Evolutionary conservation across 1,139 yeast species (phyloP).

Genomic region (Saccharomyces hybrid): DNA sequence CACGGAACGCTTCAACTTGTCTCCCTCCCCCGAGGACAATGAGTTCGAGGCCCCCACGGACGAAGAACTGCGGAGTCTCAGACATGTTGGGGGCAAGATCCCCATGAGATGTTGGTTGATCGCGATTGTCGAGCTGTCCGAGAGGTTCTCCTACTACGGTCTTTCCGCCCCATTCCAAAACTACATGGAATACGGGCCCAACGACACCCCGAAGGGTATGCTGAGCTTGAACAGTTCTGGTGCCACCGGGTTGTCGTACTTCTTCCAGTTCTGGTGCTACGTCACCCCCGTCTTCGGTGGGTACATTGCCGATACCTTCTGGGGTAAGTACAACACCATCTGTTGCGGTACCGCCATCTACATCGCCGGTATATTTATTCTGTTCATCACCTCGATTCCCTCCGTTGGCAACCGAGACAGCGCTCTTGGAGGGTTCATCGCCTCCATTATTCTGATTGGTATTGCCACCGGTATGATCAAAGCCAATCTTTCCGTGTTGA

Average conservation of each 20-base stretch:
- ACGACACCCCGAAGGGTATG: constrained; percentile 49
- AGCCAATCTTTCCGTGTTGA: constrained; percentile 68
- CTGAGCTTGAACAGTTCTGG: constrained; percentile 54
- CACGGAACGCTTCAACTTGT: background rate
- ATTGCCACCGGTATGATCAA: constrained; percentile 80
- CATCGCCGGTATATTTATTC: constrained; percentile 53
- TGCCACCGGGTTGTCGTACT: constrained; percentile 69
- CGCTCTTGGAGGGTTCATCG: constrained; percentile 36
- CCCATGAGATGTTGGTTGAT: constrained; percentile 54
- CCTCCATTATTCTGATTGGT: constrained; percentile 62
- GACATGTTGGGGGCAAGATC: constrained; percentile 25
- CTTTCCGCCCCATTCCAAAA: constrained; percentile 69
- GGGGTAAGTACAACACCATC: constrained; percentile 69
- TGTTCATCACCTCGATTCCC: constrained; percentile 69
- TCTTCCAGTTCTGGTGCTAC: constrained; percentile 79
- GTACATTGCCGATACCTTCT: constrained; percentile 63
- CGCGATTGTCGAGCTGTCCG: constrained; percentile 73
- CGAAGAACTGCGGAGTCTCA: constrained; percentile 25
- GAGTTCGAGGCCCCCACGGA: constrained; percentile 24
- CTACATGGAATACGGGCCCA: constrained; percentile 55
- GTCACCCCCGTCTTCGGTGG: constrained; percentile 76
- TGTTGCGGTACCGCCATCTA: constrained; percentile 54
- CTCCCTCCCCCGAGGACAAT: constrained; percentile 7
- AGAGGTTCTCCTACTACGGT: constrained; percentile 78
- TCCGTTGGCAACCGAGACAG: constrained; percentile 42